Conservation (phyloP, 176 grass and related monocot species). For the Poa annua region DNA sequence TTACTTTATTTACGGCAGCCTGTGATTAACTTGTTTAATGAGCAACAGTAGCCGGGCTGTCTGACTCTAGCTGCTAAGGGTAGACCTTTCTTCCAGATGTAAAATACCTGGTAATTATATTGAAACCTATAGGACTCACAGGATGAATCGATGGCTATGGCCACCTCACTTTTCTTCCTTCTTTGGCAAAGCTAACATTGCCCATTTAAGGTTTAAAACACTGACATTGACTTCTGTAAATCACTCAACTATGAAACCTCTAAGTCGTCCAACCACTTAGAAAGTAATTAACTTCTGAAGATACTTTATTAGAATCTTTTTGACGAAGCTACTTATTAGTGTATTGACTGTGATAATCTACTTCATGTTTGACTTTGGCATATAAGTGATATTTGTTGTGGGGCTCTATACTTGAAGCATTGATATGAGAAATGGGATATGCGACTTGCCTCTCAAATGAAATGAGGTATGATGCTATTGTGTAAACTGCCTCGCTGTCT, state of each 20-base stretch:
- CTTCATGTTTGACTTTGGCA: slow-evolving; percentile 24
- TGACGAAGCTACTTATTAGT: slow-evolving; percentile 21
- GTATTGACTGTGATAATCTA: background rate
- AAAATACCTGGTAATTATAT: slow-evolving; percentile 2
- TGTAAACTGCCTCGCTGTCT: background rate
- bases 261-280: background rate
- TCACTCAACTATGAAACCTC: background rate
- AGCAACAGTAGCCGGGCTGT: background rate
- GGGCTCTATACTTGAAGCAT: background rate
- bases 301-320: slow-evolving; percentile 11
- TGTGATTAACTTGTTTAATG: slow-evolving; percentile 8
- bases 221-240: slow-evolving; percentile 14
- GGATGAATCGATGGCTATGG: background rate
- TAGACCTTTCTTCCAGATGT: slow-evolving; percentile 8
- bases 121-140: background rate
- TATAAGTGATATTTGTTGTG: background rate
- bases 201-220: background rate
- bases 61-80: background rate
- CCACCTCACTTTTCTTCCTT: background rate
- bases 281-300: slow-evolving; percentile 16
- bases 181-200: background rate
- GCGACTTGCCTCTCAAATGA: background rate
- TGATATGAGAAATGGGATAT: background rate
- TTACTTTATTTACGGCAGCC: background rate
- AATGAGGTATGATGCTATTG: background rate